These are phyloP conservation scores for Saitozyma podzolica DNA, from an alignment of 768 basidiomycete species.

Conservation along the genomic window DNA sequence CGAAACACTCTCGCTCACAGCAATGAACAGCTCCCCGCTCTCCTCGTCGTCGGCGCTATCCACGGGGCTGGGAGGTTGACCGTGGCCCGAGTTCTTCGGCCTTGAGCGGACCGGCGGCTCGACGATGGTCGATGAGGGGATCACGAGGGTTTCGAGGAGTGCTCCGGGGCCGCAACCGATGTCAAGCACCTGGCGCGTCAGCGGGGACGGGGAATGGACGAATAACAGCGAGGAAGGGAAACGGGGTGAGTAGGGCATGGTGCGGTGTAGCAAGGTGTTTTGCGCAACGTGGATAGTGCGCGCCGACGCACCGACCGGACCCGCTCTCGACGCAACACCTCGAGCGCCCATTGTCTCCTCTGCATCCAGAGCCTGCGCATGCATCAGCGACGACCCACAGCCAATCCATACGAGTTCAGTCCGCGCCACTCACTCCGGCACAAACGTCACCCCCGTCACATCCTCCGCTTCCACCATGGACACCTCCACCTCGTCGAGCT, in stretches of 20 bases:
- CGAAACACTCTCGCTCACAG: constrained; percentile 27
- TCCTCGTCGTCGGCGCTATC: constrained; percentile 25
- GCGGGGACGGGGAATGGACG: not conserved
- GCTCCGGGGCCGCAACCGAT: constrained; percentile 52
- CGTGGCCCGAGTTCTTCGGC: not conserved
- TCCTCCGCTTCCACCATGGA: constrained; percentile 49
- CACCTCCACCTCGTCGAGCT: constrained; percentile 42
- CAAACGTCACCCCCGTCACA: constrained; percentile 48
- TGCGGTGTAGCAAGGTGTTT: too few relatives aligned
- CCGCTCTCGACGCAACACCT: constrained; percentile 40
- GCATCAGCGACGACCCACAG: not conserved
- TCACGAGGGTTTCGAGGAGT: constrained; percentile 43
- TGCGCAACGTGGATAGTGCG: too few relatives aligned
- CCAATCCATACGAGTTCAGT: too few relatives aligned
- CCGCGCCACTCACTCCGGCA: constrained; percentile 38
- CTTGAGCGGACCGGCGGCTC: constrained; percentile 37
- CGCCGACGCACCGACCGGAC: constrained; percentile 46
- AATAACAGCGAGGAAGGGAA: not conserved
- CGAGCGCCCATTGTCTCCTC: constrained; percentile 48
- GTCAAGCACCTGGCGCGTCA: constrained; percentile 44
- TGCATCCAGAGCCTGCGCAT: constrained; percentile 42
- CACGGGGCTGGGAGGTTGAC: constrained; percentile 19
- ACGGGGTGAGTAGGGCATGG: too few relatives aligned
- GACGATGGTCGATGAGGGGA: constrained; percentile 40
- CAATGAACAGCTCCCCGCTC: constrained; percentile 39